Evolutionary conservation across 257 asterid genomes (phyloP).

Genomic region (Solanum paucissectum): DNA sequence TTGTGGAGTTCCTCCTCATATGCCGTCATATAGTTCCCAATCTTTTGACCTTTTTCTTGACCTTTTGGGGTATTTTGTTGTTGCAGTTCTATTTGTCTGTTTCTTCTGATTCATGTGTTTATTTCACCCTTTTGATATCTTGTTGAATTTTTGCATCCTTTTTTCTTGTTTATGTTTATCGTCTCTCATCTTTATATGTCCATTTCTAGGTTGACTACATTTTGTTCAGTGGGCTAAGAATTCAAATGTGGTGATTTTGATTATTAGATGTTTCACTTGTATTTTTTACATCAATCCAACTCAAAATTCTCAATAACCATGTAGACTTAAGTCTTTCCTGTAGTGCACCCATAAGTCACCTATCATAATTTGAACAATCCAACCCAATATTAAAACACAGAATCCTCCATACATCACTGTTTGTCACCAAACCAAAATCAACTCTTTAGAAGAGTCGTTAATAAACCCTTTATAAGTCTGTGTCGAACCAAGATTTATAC

Average conservation of each 20-base stretch:
- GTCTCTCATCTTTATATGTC: too few relatives aligned
- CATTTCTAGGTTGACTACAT: too few relatives aligned
- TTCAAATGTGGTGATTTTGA: too few relatives aligned
- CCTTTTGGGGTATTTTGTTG: neutral
- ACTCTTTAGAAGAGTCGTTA: too few relatives aligned
- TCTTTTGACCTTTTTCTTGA: too few relatives aligned
- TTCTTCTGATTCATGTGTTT: neutral
- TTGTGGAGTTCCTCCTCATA: too few relatives aligned
- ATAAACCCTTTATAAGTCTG: neutral
- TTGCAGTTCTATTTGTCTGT: neutral
- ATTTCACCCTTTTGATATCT: neutral
- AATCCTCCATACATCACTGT: neutral
- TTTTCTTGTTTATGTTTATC: too few relatives aligned
- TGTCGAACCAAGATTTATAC: neutral
- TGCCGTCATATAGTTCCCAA: too few relatives aligned
- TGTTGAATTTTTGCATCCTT: too few relatives aligned
- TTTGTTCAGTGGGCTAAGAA: too few relatives aligned
- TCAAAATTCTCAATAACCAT: neutral
- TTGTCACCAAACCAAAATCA: neutral
- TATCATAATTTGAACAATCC: neutral
- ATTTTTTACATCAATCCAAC: neutral
- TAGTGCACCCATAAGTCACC: neutral
- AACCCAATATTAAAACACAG: neutral
- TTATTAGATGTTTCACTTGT: too few relatives aligned
- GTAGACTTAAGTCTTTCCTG: neutral